Evolutionary conservation across 495 filamentous ascomycete species (phyloP), one percentile per base, ranked within the genome.

Genomic region (Xylaria acuta): DNA sequence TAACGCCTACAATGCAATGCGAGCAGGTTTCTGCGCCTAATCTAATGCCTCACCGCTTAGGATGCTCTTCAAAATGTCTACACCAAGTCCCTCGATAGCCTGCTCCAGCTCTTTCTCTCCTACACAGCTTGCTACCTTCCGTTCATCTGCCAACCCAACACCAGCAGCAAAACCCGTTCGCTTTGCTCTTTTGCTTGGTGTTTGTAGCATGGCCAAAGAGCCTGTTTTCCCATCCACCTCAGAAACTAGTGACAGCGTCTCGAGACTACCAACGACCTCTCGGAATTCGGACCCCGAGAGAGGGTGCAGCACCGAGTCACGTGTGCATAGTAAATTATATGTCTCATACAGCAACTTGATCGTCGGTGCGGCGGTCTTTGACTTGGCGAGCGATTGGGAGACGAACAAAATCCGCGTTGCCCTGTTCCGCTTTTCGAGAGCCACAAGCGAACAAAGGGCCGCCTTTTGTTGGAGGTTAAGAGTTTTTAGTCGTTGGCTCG

Each of bases 401-500:
- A 86, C 77, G 12, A 84, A 82, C 43, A 68, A 82, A 69, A 69
- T 67, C 59, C 78, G 79, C 14, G 80, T 76, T 49, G 78, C 79
- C 59, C 85, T 78, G 68, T 87, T 91, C 16, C 84, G 82, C 76
- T 87, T 92, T 80, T 98, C 95, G 2, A 95, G 87, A 1, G 94
- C 93, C 59, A 94, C 84, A 36, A 98, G 85, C 0, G 95, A 88
- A 81, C 97, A 98, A 32, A 99, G 87, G 9, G 93, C 94, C 3
- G 95, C 96, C 80, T 97, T 99, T 84, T 98, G 97, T 75, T 99
- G 96, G 0, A 98, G 86, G 76, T 98, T 98, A 54, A 99, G 86
- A 1, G 89, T 89, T 80, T 93, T 91, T 7, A 99, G 87, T 67
- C 96, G 88, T 72, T 97, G 93, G 14, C 84, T 87, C 16, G 94